Conservation (phyloP, 345 rosid species). For the Eucalyptus dawsonii region DNA sequence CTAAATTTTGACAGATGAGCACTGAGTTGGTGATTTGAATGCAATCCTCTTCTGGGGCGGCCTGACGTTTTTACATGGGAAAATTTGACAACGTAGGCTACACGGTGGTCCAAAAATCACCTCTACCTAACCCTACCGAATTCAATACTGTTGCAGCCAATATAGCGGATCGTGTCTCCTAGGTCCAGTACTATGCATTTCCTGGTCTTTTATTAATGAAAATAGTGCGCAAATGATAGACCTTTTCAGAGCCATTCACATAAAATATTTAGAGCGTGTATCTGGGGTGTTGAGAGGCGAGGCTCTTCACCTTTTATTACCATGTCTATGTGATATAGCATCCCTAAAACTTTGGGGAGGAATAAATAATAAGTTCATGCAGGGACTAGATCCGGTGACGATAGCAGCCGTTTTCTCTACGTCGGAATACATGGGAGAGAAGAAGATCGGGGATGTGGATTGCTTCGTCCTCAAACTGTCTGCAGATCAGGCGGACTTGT, state of each 20-base stretch:
- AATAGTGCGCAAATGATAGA: neutral
- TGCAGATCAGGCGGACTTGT: slow-evolving; percentile 62
- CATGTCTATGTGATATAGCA: neutral
- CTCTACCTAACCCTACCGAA: neutral
- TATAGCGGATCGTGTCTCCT: slow-evolving; percentile 22
- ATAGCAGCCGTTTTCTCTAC: slow-evolving; percentile 70
- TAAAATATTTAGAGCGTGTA: too few species aligned
- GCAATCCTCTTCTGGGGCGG: neutral
- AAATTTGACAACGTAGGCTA: neutral
- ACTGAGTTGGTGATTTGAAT: neutral
- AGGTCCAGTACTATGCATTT: neutral
- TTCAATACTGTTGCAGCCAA: slow-evolving; percentile 16
- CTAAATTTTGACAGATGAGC: neutral
- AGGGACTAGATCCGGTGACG: slow-evolving; percentile 91
- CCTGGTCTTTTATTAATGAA: neutral
- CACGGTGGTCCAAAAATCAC: neutral
- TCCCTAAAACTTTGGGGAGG: neutral
- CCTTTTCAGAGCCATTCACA: neutral
- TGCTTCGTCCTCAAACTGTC: slow-evolving; percentile 79
- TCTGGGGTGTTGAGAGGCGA: neutral
- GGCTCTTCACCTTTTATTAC: neutral
- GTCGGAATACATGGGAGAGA: slow-evolving; percentile 85
- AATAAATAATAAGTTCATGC: neutral
- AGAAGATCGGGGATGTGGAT: slow-evolving; percentile 40
- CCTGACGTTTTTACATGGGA: neutral